Evolutionary conservation across 805 yeast species (phyloP), one percentile per base, ranked within the genome.

Genomic region (Barnettozyma botsteinii): DNA sequence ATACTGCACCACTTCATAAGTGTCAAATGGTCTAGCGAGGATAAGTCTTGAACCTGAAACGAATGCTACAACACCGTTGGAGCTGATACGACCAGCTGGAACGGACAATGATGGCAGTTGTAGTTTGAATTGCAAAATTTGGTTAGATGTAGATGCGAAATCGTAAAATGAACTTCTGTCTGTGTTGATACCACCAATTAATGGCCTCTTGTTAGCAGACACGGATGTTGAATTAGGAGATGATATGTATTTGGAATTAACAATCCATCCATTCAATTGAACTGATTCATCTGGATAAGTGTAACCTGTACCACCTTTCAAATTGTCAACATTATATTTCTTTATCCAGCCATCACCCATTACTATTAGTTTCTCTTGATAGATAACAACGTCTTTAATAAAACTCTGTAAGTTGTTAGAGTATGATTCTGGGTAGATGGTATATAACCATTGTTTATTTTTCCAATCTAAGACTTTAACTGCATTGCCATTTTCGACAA

Each of bases 331-430:
- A 17, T 51, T 46, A 42, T 58, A 64, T 17, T 49, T 43, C 37
- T 61, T 60, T 55, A 58, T 54, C 63, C 64, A 59, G 4, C 66
- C 66, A 15, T 53, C 48, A 2, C 66, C 67, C 15, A 60, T 40
- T 8, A 61, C 63, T 1, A 57, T 38, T 1, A 64, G 22, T 28
- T 51, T 50, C 2, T 51, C 58, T 18, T 57, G 48, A 20, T 42
- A 30, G 4, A 55, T 27, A 3, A 53, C 35, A 1, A 61, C 52
- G 34, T 55, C 60, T 6, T 35, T 35, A 8, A 53, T 51, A 24
- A 24, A 37, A 7, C 46, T 37, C 10, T 23, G 19, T 3, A 45
- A n/a, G 24, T 46, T 50, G 2, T 33, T 28, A 4, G 48, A 48
- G 33, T 49, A 48, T 11, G 60, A 42, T 19, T 43, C 46, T 13